Evolutionary conservation across 352 stramenopile species (phyloP).

Genomic region (Pythium myriotylum): DNA sequence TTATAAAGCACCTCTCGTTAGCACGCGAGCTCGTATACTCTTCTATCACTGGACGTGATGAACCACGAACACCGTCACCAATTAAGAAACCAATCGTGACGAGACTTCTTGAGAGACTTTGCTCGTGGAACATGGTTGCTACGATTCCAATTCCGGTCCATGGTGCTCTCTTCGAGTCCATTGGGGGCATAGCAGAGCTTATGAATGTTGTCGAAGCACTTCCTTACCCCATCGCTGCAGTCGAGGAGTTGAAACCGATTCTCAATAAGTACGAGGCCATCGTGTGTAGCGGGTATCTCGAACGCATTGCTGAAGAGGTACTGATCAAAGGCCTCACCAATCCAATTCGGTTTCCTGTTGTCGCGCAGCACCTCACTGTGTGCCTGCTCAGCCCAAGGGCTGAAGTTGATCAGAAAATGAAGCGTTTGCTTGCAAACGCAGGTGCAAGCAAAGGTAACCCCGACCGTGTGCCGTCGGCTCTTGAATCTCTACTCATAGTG

Average conservation of each 20-base stretch:
- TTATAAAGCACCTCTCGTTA: conserved; percentile 82
- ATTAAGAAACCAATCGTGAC: conserved; percentile 56
- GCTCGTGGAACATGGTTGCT: conserved; percentile 52
- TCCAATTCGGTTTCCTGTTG: conserved; percentile 75
- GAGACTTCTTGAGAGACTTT: conserved; percentile 61
- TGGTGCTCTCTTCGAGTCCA: conserved; percentile 78
- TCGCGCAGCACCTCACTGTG: conserved; percentile 76
- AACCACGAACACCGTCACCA: neutral
- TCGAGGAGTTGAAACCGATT: conserved; percentile 31
- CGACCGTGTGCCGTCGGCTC: conserved; percentile 44
- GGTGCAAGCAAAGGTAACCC: conserved; percentile 49
- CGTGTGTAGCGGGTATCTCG: conserved; percentile 53
- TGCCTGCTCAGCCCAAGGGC: conserved; percentile 74
- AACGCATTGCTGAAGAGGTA: conserved; percentile 70
- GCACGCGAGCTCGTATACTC: conserved; percentile 69
- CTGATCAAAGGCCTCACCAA: conserved; percentile 73
- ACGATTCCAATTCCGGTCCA: conserved; percentile 83
- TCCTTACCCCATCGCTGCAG: conserved; percentile 21
- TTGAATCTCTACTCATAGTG: conserved; percentile 68
- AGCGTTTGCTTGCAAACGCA: conserved; percentile 64
- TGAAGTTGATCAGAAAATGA: conserved; percentile 63
- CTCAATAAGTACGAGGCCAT: conserved; percentile 57
- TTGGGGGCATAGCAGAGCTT: conserved; percentile 74
- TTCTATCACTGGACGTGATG: conserved; percentile 24
- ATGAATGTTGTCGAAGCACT: conserved; percentile 53